phyloP scores from a whole-genome alignment of 495 filamentous ascomycete genomes.

The Trichocladium antarcticum region DNA sequence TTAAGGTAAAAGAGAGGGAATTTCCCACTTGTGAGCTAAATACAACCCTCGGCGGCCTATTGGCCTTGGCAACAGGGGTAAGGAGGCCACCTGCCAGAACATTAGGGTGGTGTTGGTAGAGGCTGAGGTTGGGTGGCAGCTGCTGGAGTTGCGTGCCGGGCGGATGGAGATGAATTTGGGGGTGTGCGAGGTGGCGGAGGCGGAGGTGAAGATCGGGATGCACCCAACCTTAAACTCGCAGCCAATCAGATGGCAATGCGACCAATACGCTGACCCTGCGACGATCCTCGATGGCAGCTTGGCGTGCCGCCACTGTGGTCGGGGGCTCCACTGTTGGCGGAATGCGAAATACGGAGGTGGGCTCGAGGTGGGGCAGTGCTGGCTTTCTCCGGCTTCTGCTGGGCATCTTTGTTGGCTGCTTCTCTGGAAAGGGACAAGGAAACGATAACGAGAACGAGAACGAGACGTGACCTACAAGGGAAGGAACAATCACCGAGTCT shows the following conservation, averaged over 20 bases:
- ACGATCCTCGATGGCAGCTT: background rate
- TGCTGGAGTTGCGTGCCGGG: constrained; percentile 33
- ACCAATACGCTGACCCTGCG: background rate
- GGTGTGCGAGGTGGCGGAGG: constrained; percentile 6
- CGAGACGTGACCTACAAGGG: too few species aligned
- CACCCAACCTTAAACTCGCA: background rate
- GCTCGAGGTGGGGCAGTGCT: background rate
- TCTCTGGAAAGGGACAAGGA: too few species aligned
- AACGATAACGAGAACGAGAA: too few species aligned
- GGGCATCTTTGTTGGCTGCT: too few species aligned
- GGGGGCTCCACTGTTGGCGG: background rate
- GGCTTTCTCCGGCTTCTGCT: too few species aligned
- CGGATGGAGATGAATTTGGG: constrained; percentile 36
- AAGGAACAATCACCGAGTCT: background rate
- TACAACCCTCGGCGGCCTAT: too few species aligned
- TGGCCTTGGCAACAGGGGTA: too few species aligned
- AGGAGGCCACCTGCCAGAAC: too few species aligned
- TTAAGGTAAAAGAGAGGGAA: too few species aligned
- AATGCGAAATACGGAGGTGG: constrained; percentile 13
- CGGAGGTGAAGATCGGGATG: constrained; percentile 34
- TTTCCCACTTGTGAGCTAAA: too few species aligned
- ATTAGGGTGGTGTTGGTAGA: constrained; percentile 14
- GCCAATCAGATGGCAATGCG: constrained; percentile 4
- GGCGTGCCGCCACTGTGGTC: background rate
- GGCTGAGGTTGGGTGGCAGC: constrained; percentile 23